Percentiles rank a stretch among this genome's conserved stretches.
Evolutionary conservation across 129 eudicot species (phyloP).

Genomic region (Ambrosia trifida): DNA sequence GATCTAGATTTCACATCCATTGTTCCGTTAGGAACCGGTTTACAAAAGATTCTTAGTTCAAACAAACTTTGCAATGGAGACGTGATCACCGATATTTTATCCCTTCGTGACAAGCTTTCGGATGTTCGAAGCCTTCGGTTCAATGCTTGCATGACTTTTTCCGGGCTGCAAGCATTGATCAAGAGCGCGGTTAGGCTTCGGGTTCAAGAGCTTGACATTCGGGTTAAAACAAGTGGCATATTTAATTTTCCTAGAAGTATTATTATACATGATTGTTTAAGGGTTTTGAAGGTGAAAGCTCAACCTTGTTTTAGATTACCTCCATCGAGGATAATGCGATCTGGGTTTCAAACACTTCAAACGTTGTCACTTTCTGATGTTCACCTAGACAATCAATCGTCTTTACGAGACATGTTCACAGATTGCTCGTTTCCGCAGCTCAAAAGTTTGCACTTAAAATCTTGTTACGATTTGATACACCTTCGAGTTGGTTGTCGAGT

Average conservation of each 20-base stretch:
- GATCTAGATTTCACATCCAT: constrained; percentile 74
- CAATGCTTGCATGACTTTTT: constrained; percentile 43
- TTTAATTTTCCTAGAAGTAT: constrained; percentile 67
- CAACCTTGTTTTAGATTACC: constrained; percentile 57
- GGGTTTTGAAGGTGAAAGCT: constrained; percentile 50
- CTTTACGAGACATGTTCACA: constrained; percentile 47
- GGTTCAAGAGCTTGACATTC: constrained; percentile 71
- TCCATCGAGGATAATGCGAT: constrained; percentile 47
- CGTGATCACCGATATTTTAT: constrained; percentile 36
- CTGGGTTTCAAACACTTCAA: constrained; percentile 54
- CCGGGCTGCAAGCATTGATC: constrained; percentile 46
- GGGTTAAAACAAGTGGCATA: constrained; percentile 52
- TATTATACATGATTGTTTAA: constrained; percentile 31
- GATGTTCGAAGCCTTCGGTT: constrained; percentile 53
- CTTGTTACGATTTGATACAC: constrained; percentile 42
- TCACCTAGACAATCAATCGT: constrained; percentile 37
- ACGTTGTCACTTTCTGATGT: constrained; percentile 47
- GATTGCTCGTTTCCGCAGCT: constrained; percentile 56
- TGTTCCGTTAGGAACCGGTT: neutral
- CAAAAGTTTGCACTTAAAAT: constrained; percentile 41
- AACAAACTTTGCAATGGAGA: constrained; percentile 23
- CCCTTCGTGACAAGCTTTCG: constrained; percentile 41
- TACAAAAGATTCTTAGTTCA: neutral
- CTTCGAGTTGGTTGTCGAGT: constrained; percentile 44
- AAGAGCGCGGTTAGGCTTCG: constrained; percentile 50